Conservation (phyloP, 257 asterid genomes). For the Scutellaria minor region DNA sequence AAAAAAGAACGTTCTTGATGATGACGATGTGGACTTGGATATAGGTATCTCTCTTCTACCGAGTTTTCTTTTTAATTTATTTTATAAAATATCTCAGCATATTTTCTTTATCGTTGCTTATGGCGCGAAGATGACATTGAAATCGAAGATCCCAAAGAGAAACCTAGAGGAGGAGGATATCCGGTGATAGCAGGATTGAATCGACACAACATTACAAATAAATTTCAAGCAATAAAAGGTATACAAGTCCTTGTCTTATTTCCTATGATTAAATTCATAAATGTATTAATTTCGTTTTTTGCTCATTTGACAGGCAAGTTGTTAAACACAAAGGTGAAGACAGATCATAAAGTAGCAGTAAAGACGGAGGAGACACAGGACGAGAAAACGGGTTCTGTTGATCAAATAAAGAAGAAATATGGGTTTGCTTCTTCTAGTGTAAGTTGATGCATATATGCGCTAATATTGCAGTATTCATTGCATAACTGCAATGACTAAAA, state of each 20-base stretch:
- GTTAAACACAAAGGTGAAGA: conserved; percentile 59
- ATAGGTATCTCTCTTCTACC: conserved; percentile 55
- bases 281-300: neutral
- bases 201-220: conserved; percentile 68
- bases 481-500: neutral
- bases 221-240: conserved; percentile 85
- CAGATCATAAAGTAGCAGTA: conserved; percentile 51
- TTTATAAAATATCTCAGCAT: neutral
- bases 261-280: neutral
- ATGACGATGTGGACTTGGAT: conserved; percentile 64
- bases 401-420: conserved; percentile 88
- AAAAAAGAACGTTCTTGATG: conserved; percentile 33
- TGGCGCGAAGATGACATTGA: conserved; percentile 71
- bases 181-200: conserved; percentile 68
- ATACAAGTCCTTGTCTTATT: neutral
- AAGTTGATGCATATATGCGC: conserved; percentile 34
- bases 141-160: conserved; percentile 78
- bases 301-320: conserved; percentile 56
- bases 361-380: conserved; percentile 53
- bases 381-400: conserved; percentile 65
- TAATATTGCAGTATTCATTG: neutral
- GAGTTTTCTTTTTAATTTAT: neutral
- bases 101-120: conserved; percentile 4
- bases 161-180: conserved; percentile 68
- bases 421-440: conserved; percentile 75